These are phyloP conservation scores for Mucor racemosus DNA, from an alignment of 371 early-diverging fungal species.

Conservation along the genomic window DNA sequence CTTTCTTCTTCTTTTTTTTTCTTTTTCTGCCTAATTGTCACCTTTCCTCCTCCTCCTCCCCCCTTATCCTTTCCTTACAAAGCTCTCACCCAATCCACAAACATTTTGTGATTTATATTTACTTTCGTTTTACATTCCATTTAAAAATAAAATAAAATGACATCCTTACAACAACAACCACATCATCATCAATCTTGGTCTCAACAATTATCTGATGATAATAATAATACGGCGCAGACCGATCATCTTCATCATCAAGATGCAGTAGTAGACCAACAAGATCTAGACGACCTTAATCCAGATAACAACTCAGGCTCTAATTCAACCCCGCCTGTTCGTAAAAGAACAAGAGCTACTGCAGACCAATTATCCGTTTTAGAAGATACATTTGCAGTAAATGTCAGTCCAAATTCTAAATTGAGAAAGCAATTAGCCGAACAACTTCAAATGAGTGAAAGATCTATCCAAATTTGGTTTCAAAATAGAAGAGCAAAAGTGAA, in stretches of 20 bases:
- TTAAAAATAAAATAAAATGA: background rate
- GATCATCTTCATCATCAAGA: background rate
- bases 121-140: background rate
- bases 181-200: conserved; percentile 14
- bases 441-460: conserved; percentile 89
- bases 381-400: conserved; percentile 74
- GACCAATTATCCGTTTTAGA: conserved; percentile 79
- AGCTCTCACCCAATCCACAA: background rate
- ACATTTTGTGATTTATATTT: background rate
- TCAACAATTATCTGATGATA: conserved; percentile 13
- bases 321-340: conserved; percentile 38
- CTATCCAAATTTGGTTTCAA: conserved; percentile 99
- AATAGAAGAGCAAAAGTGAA: conserved; percentile 96
- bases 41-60: background rate
- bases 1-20: conserved; percentile 4
- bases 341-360: conserved; percentile 76
- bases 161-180: conserved; percentile 5
- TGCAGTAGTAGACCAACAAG: background rate
- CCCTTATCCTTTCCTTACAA: conserved; percentile 8
- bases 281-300: background rate
- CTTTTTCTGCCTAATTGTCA: conserved; percentile 11
- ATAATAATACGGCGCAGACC: conserved; percentile 1
- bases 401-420: conserved; percentile 77
- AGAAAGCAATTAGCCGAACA: conserved; percentile 86
- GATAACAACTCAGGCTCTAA: conserved; percentile 6